Conservation (phyloP, 1,139 yeast species). For the Groenewaldozyma auringiensis region DNA sequence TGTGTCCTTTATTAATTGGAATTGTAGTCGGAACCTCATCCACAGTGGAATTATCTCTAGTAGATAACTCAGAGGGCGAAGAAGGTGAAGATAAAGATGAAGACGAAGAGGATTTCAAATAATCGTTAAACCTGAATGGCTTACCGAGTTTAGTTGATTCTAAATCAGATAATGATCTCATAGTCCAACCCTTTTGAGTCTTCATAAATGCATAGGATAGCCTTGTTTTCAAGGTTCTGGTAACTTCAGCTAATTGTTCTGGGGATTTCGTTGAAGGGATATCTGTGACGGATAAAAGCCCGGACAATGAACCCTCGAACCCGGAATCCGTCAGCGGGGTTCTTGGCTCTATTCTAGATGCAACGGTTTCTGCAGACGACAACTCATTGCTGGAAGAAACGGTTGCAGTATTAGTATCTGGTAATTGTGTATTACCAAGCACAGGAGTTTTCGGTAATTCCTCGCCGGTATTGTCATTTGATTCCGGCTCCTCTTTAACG, state of each 20-base stretch:
- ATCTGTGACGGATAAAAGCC: neutral
- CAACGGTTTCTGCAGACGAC: neutral
- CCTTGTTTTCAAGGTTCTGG: slow-evolving; percentile 38
- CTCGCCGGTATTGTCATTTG: neutral
- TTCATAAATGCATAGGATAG: slow-evolving; percentile 42
- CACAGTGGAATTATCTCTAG: neutral
- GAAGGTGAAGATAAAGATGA: slow-evolving; percentile 1
- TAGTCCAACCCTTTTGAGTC: slow-evolving; percentile 33
- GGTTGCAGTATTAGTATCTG: neutral
- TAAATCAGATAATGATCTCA: slow-evolving; percentile 22
- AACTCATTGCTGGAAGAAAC: too few species aligned
- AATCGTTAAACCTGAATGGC: slow-evolving; percentile 3
- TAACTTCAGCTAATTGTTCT: slow-evolving; percentile 33
- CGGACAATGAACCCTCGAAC: slow-evolving; percentile 1
- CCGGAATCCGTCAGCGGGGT: neutral
- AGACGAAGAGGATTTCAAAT: neutral
- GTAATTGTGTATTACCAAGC: neutral
- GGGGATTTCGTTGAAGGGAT: slow-evolving; percentile 8
- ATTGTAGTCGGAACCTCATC: neutral
- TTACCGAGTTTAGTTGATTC: slow-evolving; percentile 13
- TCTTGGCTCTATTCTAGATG: neutral
- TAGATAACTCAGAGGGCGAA: neutral
- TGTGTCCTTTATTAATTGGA: slow-evolving; percentile 1
- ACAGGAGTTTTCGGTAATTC: neutral
- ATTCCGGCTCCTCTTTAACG: neutral